Percentiles rank a stretch among this genome's conserved stretches.
Conservation (phyloP, 2,329 filamentous ascomycete genomes). For the Ceratocystis smalleyi region DNA sequence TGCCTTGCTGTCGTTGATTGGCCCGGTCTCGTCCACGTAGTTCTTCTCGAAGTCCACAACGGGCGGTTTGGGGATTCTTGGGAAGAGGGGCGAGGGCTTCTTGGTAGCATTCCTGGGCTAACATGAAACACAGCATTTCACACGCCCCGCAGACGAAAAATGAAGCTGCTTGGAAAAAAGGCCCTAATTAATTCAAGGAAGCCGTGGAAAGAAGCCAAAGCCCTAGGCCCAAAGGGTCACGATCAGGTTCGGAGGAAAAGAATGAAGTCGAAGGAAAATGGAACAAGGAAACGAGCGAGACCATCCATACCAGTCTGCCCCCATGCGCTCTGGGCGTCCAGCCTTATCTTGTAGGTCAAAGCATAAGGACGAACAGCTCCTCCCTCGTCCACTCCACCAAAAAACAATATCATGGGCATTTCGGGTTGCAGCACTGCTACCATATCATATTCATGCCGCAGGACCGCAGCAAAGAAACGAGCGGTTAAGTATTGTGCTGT, state of each 20-base stretch:
- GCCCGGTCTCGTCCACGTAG: not conserved
- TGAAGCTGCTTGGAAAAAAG: not conserved
- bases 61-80: too few relatives aligned
- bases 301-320: not conserved
- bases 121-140: not conserved
- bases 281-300: not conserved
- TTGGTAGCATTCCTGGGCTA: not conserved
- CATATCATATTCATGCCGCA: not conserved
- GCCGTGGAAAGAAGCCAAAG: not conserved
- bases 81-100: not conserved
- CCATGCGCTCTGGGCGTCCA: not conserved
- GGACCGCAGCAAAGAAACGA: too few relatives aligned
- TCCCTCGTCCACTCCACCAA: not conserved
- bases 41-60: not conserved
- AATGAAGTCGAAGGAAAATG: not conserved
- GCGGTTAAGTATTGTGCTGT: not conserved
- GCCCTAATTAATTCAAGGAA: not conserved
- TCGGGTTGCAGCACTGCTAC: not conserved
- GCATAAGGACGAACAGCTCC: too few relatives aligned
- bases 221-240: not conserved
- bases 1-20: not conserved
- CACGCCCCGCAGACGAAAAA: not conserved
- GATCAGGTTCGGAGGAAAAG: not conserved
- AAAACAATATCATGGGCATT: not conserved
- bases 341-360: not conserved